A percentile compares a stretch with the other conserved stretches of the same genome.
phyloP scores from a whole-genome alignment of 2,329 filamentous ascomycete genomes.

The Triangularia setosa region DNA sequence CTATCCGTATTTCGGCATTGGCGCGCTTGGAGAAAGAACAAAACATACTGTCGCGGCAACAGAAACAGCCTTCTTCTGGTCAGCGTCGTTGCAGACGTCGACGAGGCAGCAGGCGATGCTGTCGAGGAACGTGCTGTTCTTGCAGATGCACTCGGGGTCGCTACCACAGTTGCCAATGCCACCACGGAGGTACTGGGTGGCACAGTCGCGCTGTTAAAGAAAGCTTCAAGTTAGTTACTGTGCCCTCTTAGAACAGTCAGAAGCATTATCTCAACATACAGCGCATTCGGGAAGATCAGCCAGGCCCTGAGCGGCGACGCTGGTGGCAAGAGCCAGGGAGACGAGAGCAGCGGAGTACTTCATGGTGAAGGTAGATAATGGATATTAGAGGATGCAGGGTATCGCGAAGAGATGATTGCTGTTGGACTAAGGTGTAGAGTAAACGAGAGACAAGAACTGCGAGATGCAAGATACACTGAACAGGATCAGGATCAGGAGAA shows the following conservation, averaged over 20 bases:
- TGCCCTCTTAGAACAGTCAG: not conserved
- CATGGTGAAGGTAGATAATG: constrained; percentile 33
- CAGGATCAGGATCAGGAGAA: not conserved
- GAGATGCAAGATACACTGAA: not conserved
- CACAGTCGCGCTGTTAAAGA: constrained; percentile 30
- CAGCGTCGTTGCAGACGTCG: constrained; percentile 28
- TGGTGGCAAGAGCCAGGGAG: constrained; percentile 49
- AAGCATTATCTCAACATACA: constrained; percentile 43
- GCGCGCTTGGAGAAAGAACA: not conserved
- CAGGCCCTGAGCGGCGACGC: constrained; percentile 47
- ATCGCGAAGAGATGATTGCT: not conserved
- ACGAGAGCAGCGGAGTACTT: constrained; percentile 40
- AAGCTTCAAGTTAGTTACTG: constrained; percentile 10
- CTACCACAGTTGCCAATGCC: constrained; percentile 35
- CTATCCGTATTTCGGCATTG: not conserved
- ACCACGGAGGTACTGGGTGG: constrained; percentile 28
- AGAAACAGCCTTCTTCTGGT: constrained; percentile 30
- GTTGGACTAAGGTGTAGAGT: not conserved
- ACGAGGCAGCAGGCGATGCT: constrained; percentile 38
- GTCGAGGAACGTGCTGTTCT: constrained; percentile 37
- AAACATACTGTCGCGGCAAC: constrained; percentile 30
- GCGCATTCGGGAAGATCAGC: constrained; percentile 49
- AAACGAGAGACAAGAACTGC: not conserved
- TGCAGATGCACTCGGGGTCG: constrained; percentile 41
- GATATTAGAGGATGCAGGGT: not conserved